A percentile compares a stretch with the other conserved stretches of the same genome.
Conservation (phyloP, 1,139 yeast genomes). For the Lodderomyces pseudojiufengensis region DNA sequence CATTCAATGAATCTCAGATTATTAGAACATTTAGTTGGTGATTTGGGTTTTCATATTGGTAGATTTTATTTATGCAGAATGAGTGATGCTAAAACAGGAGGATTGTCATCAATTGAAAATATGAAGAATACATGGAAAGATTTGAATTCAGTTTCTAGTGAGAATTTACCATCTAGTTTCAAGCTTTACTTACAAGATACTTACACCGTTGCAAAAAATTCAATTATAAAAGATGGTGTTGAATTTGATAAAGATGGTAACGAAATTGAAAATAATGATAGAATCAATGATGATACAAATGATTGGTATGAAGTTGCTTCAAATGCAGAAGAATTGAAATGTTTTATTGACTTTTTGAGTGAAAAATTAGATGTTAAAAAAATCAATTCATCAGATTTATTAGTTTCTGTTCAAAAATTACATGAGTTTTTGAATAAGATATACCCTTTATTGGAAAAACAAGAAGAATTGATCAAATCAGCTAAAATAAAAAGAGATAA, state of each 20-base stretch:
- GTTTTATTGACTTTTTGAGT: constrained; percentile 28
- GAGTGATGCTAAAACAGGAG: constrained; percentile 39
- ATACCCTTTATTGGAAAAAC: constrained; percentile 21
- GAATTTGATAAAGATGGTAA: constrained; percentile 27
- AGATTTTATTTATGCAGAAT: constrained; percentile 44
- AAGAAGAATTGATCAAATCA: constrained; percentile 16
- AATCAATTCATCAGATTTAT: constrained; percentile 21
- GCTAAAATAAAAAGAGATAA: constrained; percentile 16
- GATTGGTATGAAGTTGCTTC: constrained; percentile 48
- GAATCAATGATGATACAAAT: constrained; percentile 12
- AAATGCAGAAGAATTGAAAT: constrained; percentile 26
- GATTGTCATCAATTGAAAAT: constrained; percentile 31
- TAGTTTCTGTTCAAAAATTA: constrained; percentile 26
- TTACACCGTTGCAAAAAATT: constrained; percentile 29
- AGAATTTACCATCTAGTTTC: constrained; percentile 34
- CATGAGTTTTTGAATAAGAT: constrained; percentile 23
- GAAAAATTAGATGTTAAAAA: constrained; percentile 14
- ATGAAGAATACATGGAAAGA: constrained; percentile 27
- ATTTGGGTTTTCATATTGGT: constrained; percentile 44
- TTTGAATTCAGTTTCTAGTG: constrained; percentile 14
- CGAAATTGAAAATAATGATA: constrained; percentile 17
- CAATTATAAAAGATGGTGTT: constrained; percentile 29
- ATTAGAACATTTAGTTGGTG: constrained; percentile 44
- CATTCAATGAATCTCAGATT: constrained; percentile 39
- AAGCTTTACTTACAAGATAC: constrained; percentile 52